A percentile compares a stretch with the other conserved stretches of the same genome.
phyloP scores from a whole-genome alignment of 441 rosid genomes.

The Euphorbia schlechtendalii region DNA sequence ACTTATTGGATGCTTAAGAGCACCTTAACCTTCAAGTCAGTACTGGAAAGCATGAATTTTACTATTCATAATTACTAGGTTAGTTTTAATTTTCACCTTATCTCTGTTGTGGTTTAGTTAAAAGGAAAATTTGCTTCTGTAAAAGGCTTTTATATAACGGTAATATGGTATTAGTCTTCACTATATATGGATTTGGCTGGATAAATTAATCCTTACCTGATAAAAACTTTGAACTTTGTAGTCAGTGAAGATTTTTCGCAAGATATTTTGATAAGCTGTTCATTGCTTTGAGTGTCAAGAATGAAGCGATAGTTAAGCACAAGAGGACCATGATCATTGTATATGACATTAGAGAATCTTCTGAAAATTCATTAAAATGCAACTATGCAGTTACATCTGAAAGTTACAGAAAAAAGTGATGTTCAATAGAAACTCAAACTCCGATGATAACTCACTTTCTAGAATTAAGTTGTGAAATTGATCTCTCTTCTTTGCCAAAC shows the following conservation, averaged over 20 bases:
- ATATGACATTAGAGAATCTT: neutral
- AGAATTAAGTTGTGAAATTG: slow-evolving; percentile 1
- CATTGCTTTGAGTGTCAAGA: neutral
- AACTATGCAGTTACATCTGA: neutral
- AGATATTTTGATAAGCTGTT: neutral
- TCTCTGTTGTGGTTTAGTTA: slow-evolving; percentile 4
- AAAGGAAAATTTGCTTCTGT: neutral
- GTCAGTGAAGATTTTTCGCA: neutral
- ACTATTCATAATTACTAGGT: neutral
- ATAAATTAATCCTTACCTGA: neutral
- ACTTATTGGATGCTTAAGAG: neutral
- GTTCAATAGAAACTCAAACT: neutral
- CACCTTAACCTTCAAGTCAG: neutral
- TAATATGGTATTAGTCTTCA: neutral
- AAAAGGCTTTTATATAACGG: neutral
- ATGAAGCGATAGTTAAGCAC: neutral
- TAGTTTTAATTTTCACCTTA: neutral
- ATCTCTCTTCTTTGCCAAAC: slow-evolving; percentile 18
- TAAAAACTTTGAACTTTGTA: neutral
- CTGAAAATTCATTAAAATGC: neutral
- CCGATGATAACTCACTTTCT: too few relatives aligned
- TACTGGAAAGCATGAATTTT: neutral
- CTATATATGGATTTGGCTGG: neutral
- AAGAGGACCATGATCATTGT: neutral
- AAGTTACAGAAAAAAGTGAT: neutral